Percentiles rank a stretch among this genome's conserved stretches.
Conservation (phyloP, 805 yeast species). For the Monosporozyma yasuniensis region DNA sequence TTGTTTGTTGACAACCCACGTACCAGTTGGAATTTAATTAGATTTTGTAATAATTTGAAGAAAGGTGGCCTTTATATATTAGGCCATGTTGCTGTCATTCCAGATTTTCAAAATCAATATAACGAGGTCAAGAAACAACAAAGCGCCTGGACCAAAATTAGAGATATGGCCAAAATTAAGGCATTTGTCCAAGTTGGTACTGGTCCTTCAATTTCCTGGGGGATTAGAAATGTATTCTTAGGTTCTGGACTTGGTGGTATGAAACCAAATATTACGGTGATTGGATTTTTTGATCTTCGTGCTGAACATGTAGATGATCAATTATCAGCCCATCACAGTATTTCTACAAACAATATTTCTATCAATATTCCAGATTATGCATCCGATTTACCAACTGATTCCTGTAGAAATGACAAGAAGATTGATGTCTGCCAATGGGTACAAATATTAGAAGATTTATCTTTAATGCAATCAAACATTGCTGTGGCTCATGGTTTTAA, state of each 20-base stretch:
- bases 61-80: slow-evolving; percentile 90
- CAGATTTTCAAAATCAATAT: slow-evolving; percentile 53
- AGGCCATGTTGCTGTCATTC: slow-evolving; percentile 72
- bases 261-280: slow-evolving; percentile 90
- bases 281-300: slow-evolving; percentile 75
- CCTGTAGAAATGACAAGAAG: slow-evolving; percentile 59
- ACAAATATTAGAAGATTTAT: slow-evolving; percentile 79
- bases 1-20: slow-evolving; percentile 86
- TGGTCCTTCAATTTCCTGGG: slow-evolving; percentile 88
- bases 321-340: slow-evolving; percentile 3
- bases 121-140: slow-evolving; percentile 65
- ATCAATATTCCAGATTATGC: slow-evolving; percentile 5
- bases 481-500: slow-evolving; percentile 90
- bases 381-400: slow-evolving; percentile 61
- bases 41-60: slow-evolving; percentile 87
- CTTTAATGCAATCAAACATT: slow-evolving; percentile 80
- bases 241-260: slow-evolving; percentile 98
- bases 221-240: slow-evolving; percentile 80
- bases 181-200: slow-evolving; percentile 91
- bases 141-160: slow-evolving; percentile 71
- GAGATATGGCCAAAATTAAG: slow-evolving; percentile 71
- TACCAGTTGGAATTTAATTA: slow-evolving; percentile 82
- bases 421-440: slow-evolving; percentile 81
- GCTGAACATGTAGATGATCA: slow-evolving; percentile 14
- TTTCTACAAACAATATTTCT: slow-evolving; percentile 1